A percentile compares a stretch with the other conserved stretches of the same genome.
These are phyloP conservation scores for Psilocybe sp. DNA, from an alignment of 768 basidiomycete genomes.

Conservation along the genomic window DNA sequence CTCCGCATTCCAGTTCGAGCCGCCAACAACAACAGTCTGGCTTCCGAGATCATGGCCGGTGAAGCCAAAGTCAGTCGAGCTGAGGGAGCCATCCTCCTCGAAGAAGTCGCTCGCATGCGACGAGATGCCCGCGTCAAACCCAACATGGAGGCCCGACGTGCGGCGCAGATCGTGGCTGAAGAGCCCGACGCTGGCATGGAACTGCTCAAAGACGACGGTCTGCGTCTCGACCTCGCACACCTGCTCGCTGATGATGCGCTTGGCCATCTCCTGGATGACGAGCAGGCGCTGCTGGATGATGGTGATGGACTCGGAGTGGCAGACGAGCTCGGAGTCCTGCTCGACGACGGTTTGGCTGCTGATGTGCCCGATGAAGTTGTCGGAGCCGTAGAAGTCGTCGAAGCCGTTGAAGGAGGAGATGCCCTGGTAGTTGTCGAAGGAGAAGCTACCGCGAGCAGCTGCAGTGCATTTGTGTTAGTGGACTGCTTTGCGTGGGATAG, in stretches of 20 bases:
- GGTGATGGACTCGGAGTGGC: conserved; percentile 32
- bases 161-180: conserved; percentile 41
- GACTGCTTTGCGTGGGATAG: background rate
- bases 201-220: conserved; percentile 40
- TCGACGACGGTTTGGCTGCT: conserved; percentile 26
- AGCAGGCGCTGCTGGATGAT: conserved; percentile 46
- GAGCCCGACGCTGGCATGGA: conserved; percentile 31
- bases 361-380: conserved; percentile 16
- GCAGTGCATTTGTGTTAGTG: background rate
- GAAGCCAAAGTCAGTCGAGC: conserved; percentile 37
- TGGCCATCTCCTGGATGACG: conserved; percentile 44
- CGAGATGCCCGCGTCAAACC: conserved; percentile 34
- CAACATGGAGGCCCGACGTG: conserved; percentile 32
- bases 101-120: conserved; percentile 27
- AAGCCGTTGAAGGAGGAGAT: conserved; percentile 12
- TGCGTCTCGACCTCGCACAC: conserved; percentile 53
- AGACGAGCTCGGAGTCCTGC: conserved; percentile 32
- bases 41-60: conserved; percentile 34
- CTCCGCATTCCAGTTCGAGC: conserved; percentile 36
- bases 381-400: conserved; percentile 15
- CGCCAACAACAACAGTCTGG: conserved; percentile 30
- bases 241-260: conserved; percentile 43
- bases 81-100: conserved; percentile 33
- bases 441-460: conserved; percentile 12
- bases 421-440: conserved; percentile 15